Percentiles rank a stretch among this genome's conserved stretches.
phyloP scores from a whole-genome alignment of 2,329 filamentous ascomycete genomes.

The Cladosporium sp. region DNA sequence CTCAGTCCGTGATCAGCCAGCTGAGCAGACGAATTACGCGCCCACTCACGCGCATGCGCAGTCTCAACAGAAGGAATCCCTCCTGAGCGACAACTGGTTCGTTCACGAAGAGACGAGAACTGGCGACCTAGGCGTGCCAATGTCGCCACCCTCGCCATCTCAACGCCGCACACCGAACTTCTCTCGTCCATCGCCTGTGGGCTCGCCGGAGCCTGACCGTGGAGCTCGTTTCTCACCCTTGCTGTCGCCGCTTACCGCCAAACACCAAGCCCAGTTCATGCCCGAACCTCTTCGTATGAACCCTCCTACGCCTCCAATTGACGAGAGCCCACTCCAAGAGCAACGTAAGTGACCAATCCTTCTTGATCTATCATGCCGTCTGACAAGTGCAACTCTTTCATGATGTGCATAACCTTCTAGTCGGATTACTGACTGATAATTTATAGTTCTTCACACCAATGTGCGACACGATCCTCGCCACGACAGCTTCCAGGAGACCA shows the following conservation, averaged over 20 bases:
- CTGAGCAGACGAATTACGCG: slow-evolving; percentile 8
- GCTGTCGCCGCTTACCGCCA: slow-evolving; percentile 6
- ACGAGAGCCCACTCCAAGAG: slow-evolving; percentile 13
- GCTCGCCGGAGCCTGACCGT: slow-evolving; percentile 18
- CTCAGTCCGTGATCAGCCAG: slow-evolving; percentile 21
- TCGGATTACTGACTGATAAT: neutral
- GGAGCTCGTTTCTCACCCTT: slow-evolving; percentile 10
- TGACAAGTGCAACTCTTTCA: neutral
- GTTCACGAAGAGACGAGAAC: slow-evolving; percentile 36
- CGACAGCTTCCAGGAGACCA: slow-evolving; percentile 23
- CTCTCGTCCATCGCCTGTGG: slow-evolving; percentile 17
- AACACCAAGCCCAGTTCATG: slow-evolving; percentile 30
- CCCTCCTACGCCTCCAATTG: slow-evolving; percentile 44
- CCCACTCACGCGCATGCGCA: slow-evolving; percentile 5
- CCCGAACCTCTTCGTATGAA: slow-evolving; percentile 52
- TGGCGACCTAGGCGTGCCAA: slow-evolving; percentile 31
- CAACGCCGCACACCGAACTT: slow-evolving; percentile 18
- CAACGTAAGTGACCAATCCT: neutral
- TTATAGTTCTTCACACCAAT: neutral
- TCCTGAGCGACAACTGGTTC: slow-evolving; percentile 53
- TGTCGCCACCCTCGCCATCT: slow-evolving; percentile 12
- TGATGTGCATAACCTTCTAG: neutral
- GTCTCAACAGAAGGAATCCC: slow-evolving; percentile 36
- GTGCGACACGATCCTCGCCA: slow-evolving; percentile 22
- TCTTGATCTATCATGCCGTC: neutral